These are phyloP conservation scores for Aspergillus sojae DNA, from an alignment of 2,329 filamentous ascomycete genomes.

Conservation along the genomic window DNA sequence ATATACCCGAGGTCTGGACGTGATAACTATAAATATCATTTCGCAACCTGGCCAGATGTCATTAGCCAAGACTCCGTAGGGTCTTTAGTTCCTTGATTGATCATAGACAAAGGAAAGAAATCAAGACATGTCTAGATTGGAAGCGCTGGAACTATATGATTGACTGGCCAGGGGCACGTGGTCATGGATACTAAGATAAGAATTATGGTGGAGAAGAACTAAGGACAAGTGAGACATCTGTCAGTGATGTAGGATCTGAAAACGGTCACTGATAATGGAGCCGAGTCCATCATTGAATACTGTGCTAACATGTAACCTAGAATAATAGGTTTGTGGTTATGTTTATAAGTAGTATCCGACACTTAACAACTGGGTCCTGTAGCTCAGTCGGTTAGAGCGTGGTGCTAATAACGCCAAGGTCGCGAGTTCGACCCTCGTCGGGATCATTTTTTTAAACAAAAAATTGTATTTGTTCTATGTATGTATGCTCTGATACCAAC, in stretches of 20 bases:
- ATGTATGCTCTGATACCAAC: too few species aligned
- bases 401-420: constrained; percentile 5
- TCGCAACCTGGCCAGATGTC: neutral
- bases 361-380: neutral
- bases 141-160: neutral
- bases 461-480: too few species aligned
- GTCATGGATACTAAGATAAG: neutral
- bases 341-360: too few species aligned
- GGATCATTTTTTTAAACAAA: neutral
- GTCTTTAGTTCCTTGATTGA: neutral
- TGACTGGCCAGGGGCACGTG: neutral
- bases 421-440: constrained; percentile 4
- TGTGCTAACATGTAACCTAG: neutral
- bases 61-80: neutral
- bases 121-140: neutral
- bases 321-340: neutral
- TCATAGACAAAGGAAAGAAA: neutral
- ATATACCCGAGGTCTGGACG: neutral
- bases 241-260: neutral
- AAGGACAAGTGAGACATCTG: neutral
- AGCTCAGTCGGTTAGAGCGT: constrained; percentile 6
- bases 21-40: neutral
- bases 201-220: neutral
- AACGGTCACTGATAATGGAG: neutral
- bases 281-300: neutral